phyloP scores from a whole-genome alignment of 768 basidiomycete species.

The Calvatia gigantea region DNA sequence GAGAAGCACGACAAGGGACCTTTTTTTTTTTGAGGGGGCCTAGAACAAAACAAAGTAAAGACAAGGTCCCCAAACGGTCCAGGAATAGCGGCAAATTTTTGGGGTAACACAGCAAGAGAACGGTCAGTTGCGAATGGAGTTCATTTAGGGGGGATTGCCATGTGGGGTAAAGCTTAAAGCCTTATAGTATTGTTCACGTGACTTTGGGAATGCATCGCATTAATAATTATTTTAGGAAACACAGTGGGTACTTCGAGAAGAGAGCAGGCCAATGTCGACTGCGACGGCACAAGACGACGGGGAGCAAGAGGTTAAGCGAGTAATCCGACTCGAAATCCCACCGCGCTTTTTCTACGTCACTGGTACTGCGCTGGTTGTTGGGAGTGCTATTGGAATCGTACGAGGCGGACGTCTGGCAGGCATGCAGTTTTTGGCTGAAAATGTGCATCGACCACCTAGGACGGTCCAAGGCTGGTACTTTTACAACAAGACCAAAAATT shows the following conservation, averaged over 20 bases:
- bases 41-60: too few species aligned
- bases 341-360: slow-evolving; percentile 62
- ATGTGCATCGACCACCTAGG: slow-evolving; percentile 81
- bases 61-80: too few species aligned
- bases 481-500: slow-evolving; percentile 96
- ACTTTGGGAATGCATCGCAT: not conserved
- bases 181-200: not conserved
- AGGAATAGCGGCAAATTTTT: too few species aligned
- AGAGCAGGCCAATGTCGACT: slow-evolving; percentile 9
- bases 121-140: not conserved
- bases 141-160: not conserved
- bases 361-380: slow-evolving; percentile 53
- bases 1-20: too few species aligned
- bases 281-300: slow-evolving; percentile 13
- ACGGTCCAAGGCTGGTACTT: slow-evolving; percentile 93
- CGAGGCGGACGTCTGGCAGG: slow-evolving; percentile 70
- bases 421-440: slow-evolving; percentile 86
- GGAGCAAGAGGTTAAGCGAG: slow-evolving; percentile 15
- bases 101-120: not conserved
- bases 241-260: too few species aligned
- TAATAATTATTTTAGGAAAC: too few species aligned
- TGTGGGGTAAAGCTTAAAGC: not conserved
- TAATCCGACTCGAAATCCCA: slow-evolving; percentile 41
- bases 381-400: slow-evolving; percentile 67
- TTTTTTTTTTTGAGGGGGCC: too few species aligned